Percentiles rank a stretch among this genome's conserved stretches.
Evolutionary conservation across 768 basidiomycete genomes (phyloP).

Genomic region (Paxillus ammoniavirescens): DNA sequence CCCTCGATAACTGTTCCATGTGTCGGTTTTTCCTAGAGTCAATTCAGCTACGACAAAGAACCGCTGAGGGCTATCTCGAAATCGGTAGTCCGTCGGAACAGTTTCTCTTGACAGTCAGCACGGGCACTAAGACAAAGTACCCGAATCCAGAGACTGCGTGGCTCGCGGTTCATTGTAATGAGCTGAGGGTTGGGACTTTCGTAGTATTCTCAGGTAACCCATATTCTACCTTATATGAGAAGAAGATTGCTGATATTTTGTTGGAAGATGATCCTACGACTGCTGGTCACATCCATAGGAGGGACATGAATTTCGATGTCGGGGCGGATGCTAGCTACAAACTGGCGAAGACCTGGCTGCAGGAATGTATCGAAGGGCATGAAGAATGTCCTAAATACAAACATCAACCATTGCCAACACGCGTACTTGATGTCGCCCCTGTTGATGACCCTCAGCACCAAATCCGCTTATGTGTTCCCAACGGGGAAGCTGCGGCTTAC

Average conservation of each 20-base stretch:
- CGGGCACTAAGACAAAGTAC: neutral
- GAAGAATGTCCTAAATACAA: neutral
- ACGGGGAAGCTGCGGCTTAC: constrained; percentile 7
- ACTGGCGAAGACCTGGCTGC: neutral
- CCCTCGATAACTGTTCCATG: neutral
- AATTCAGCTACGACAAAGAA: neutral
- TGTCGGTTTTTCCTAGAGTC: neutral
- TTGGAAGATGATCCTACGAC: neutral
- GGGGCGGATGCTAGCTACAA: neutral
- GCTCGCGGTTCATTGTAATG: neutral
- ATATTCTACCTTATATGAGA: neutral
- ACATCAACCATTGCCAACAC: neutral
- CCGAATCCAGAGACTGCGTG: neutral
- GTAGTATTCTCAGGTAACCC: neutral
- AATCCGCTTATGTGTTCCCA: neutral
- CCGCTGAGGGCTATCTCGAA: neutral
- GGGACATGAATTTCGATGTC: neutral
- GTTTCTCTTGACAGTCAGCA: neutral
- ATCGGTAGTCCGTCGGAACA: neutral
- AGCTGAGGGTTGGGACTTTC: neutral
- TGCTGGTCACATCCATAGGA: neutral
- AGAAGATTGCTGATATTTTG: neutral
- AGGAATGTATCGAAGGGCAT: neutral
- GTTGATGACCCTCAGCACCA: neutral
- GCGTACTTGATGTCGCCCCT: neutral